Percentiles rank a stretch among this genome's conserved stretches.
Conservation (phyloP, 192 early-diverging fungal genomes). For the Umbelopsis ramanniana region DNA sequence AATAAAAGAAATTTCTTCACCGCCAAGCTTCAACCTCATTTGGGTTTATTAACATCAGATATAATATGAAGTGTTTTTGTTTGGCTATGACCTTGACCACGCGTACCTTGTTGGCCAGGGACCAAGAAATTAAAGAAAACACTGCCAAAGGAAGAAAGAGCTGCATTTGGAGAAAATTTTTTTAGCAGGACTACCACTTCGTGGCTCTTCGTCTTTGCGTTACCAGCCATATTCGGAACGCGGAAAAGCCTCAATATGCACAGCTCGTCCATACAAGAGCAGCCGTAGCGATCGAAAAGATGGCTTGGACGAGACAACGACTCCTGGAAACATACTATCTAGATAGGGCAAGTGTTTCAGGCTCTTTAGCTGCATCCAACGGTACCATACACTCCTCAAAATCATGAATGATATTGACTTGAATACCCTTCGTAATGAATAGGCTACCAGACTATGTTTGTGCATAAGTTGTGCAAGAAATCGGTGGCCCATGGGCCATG, state of each 20-base stretch:
- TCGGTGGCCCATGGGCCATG: neutral
- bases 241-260: neutral
- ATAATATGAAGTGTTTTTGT: neutral
- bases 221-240: neutral
- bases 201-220: neutral
- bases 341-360: neutral
- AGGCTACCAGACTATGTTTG: neutral
- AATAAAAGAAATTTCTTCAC: too few relatives aligned
- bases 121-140: neutral
- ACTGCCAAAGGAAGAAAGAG: neutral
- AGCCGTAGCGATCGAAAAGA: neutral
- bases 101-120: neutral
- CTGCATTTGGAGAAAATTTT: neutral
- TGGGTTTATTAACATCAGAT: conserved; percentile 2
- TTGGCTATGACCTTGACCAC: neutral
- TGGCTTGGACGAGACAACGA: neutral
- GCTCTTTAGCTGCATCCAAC: too few relatives aligned
- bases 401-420: too few relatives aligned
- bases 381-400: too few relatives aligned
- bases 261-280: too few relatives aligned
- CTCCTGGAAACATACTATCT: neutral
- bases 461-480: neutral
- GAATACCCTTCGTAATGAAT: neutral
- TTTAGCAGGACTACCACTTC: neutral
- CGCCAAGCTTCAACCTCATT: neutral